These are phyloP conservation scores for Exophiala sp. DNA, from an alignment of 2,329 filamentous ascomycete genomes.

Conservation along the genomic window DNA sequence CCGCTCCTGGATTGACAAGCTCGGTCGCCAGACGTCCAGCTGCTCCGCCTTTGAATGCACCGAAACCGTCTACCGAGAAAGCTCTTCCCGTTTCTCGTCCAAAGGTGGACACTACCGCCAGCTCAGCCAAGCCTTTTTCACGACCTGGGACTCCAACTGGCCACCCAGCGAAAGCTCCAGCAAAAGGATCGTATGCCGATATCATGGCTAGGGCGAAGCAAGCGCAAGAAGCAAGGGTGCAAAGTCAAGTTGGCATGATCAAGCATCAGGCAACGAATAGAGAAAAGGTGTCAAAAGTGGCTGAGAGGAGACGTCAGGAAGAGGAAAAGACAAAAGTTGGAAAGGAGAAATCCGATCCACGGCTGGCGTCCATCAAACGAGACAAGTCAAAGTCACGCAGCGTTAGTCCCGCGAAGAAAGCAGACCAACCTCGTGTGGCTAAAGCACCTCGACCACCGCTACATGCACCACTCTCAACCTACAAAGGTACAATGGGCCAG, in stretches of 20 bases:
- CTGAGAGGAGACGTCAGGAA: conserved; percentile 46
- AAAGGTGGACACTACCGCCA: conserved; percentile 9
- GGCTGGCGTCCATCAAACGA: conserved; percentile 21
- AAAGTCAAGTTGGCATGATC: conserved; percentile 47
- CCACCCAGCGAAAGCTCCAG: conserved; percentile 29
- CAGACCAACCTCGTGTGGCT: conserved; percentile 28
- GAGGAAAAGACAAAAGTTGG: conserved; percentile 44
- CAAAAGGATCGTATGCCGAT: conserved; percentile 58
- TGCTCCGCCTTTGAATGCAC: conserved; percentile 21
- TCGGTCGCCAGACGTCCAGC: conserved; percentile 12
- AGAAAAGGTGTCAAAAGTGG: conserved; percentile 52
- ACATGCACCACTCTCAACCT: conserved; percentile 30
- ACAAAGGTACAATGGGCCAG: conserved; percentile 43
- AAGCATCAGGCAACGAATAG: conserved; percentile 54
- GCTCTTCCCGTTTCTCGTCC: conserved; percentile 6
- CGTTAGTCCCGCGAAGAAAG: conserved; percentile 31
- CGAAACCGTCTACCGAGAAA: conserved; percentile 11
- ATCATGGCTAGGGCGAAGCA: conserved; percentile 58
- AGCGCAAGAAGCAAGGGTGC: conserved; percentile 39
- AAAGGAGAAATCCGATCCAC: conserved; percentile 34
- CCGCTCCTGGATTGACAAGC: conserved; percentile 11
- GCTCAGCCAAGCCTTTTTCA: conserved; percentile 5
- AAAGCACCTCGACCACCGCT: conserved; percentile 23
- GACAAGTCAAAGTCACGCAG: conserved; percentile 19
- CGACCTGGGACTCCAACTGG: conserved; percentile 15